Evolutionary conservation across 192 early-diverging fungal genomes (phyloP).

Genomic region (Nowakowskiella sp.): DNA sequence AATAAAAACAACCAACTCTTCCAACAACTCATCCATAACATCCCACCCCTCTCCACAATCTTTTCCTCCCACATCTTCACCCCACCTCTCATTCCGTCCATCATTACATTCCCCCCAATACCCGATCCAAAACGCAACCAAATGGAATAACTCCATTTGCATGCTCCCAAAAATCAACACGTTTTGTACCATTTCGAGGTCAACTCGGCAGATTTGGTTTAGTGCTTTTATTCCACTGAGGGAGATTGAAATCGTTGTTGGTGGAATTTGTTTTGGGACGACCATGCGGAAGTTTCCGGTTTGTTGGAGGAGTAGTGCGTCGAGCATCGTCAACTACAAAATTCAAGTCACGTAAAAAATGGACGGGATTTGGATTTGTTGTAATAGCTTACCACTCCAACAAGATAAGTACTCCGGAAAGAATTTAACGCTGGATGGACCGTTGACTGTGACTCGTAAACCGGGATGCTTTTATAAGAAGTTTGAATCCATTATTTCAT

Average conservation of each 20-base stretch:
- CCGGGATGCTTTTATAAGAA: no score
- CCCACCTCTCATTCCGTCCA: no score
- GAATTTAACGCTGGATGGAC: no score
- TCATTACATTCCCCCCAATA: slow-evolving; percentile 12
- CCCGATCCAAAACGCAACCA: slow-evolving; percentile 17
- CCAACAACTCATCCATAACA: not conserved
- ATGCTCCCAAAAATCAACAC: slow-evolving; percentile 18
- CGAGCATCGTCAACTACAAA: slow-evolving; percentile 17
- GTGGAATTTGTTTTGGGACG: slow-evolving; percentile 2
- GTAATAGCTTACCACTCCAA: no score
- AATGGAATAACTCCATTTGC: slow-evolving; percentile 20
- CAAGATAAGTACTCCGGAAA: no score
- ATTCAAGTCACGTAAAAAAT: no score
- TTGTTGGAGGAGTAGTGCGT: slow-evolving; percentile 11
- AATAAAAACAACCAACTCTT: slow-evolving; percentile 13
- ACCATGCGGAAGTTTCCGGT: slow-evolving; percentile 6
- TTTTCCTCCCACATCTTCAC: no score
- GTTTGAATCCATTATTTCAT: no score
- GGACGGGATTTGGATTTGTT: no score
- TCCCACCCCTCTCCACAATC: no score
- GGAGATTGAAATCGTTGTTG: slow-evolving; percentile 1
- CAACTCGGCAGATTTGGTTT: no score
- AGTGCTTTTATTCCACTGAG: slow-evolving; percentile 4
- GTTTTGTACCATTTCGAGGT: not conserved
- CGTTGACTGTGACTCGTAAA: no score